These are phyloP conservation scores for Berberis vulgaris DNA, from an alignment of 164 flowering plant species.

Conservation along the genomic window DNA sequence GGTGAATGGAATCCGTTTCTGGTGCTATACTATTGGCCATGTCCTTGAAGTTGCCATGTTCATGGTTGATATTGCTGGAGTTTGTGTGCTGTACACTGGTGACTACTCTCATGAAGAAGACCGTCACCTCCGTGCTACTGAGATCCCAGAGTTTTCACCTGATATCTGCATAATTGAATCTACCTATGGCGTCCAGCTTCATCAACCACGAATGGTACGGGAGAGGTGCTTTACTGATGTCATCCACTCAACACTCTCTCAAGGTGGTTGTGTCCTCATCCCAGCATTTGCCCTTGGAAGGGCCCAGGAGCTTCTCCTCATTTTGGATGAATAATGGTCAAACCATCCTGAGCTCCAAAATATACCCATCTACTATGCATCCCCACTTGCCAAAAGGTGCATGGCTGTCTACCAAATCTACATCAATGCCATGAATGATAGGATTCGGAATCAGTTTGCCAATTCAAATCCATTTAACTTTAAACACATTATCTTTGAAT, in stretches of 20 bases:
- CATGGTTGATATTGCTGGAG: slow-evolving; percentile 99
- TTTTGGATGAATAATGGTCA: slow-evolving; percentile 95
- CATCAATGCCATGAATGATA: slow-evolving; percentile 89
- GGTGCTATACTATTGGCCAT: slow-evolving; percentile 99
- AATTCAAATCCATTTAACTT: slow-evolving; percentile 82
- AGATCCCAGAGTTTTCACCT: slow-evolving; percentile 85
- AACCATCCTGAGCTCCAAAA: slow-evolving; percentile 87
- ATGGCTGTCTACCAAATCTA: slow-evolving; percentile 93
- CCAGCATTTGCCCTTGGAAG: slow-evolving; percentile 98
- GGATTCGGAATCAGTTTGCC: slow-evolving; percentile 75
- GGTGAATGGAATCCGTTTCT: slow-evolving; percentile 89
- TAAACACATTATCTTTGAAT: slow-evolving; percentile 67
- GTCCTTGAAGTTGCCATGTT: slow-evolving; percentile 99
- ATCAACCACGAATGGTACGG: slow-evolving; percentile 72
- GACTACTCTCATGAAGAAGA: slow-evolving; percentile 98
- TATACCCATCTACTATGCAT: slow-evolving; percentile 92
- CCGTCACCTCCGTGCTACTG: slow-evolving; percentile 95
- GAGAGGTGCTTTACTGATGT: slow-evolving; percentile 95
- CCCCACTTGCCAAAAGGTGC: slow-evolving; percentile 93
- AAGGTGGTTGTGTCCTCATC: slow-evolving; percentile 93
- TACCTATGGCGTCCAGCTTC: slow-evolving; percentile 93
- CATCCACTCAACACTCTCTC: slow-evolving; percentile 70
- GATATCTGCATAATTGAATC: slow-evolving; percentile 92
- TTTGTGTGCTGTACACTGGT: slow-evolving; percentile 91
- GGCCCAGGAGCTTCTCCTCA: slow-evolving; percentile 91